Evolutionary conservation across 2,329 filamentous ascomycete species (phyloP).

Genomic region (Orbilia javanica): DNA sequence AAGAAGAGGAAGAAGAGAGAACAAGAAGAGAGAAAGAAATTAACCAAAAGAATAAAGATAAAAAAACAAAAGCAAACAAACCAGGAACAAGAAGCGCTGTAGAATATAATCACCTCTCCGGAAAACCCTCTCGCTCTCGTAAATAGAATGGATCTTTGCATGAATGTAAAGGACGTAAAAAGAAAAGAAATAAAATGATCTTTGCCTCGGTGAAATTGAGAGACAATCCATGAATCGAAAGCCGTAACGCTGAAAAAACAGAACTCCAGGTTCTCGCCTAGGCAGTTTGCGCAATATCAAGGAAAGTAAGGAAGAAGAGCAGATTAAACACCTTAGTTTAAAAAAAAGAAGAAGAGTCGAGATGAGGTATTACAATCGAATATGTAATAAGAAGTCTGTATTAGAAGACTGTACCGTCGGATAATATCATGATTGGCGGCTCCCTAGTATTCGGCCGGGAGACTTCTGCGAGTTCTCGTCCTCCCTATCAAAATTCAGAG

Average conservation of each 20-base stretch:
- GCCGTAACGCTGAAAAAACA: constrained; percentile 22
- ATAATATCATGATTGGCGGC: constrained; percentile 94
- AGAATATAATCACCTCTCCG: constrained; percentile 16
- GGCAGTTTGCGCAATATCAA: constrained; percentile 25
- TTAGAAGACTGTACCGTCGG: constrained; percentile 95
- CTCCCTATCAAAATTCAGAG: constrained; percentile 74
- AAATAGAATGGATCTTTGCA: constrained; percentile 21
- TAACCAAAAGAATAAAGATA: not conserved
- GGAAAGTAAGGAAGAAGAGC: constrained; percentile 37
- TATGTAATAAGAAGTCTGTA: constrained; percentile 35
- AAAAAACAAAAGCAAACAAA: not conserved
- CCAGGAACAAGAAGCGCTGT: constrained; percentile 13
- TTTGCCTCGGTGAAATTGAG: not conserved
- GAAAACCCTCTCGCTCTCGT: constrained; percentile 22
- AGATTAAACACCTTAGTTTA: constrained; percentile 50
- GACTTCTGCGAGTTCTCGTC: constrained; percentile 94
- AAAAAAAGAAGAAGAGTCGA: constrained; percentile 31
- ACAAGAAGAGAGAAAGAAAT: constrained; percentile 2
- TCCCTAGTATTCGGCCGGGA: constrained; percentile 96
- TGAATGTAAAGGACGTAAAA: constrained; percentile 23
- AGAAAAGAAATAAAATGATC: too few species aligned
- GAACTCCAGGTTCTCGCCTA: constrained; percentile 42
- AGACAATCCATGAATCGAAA: constrained; percentile 18
- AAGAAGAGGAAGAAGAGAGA: constrained; percentile 2
- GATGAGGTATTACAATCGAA: constrained; percentile 34